A percentile compares a stretch with the other conserved stretches of the same genome.
Conservation (phyloP, 129 eudicot genomes). For the Kitagawia praeruptora region DNA sequence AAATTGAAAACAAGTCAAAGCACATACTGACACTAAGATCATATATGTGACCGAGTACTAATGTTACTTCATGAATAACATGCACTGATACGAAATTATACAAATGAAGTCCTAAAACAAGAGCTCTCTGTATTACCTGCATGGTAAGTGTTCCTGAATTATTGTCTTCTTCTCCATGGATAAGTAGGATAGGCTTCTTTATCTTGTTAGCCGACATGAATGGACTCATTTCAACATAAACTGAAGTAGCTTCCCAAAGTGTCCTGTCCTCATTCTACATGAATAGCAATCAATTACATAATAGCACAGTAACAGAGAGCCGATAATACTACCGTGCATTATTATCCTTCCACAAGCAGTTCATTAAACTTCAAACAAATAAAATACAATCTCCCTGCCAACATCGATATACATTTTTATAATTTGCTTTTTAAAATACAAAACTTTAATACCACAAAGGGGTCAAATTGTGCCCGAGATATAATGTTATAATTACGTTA, state of each 20-base stretch:
- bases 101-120: neutral
- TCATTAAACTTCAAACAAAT: neutral
- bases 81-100: neutral
- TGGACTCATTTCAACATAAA: slow-evolving; percentile 90
- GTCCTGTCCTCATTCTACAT: slow-evolving; percentile 91
- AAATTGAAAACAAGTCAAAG: neutral
- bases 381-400: neutral
- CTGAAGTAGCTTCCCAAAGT: slow-evolving; percentile 86
- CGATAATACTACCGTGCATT: neutral
- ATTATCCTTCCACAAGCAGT: neutral
- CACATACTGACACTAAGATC: neutral
- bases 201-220: slow-evolving; percentile 85
- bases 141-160: slow-evolving; percentile 90
- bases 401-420: neutral
- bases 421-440: neutral
- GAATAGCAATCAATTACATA: neutral
- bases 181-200: slow-evolving; percentile 87
- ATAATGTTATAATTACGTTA: neutral
- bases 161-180: slow-evolving; percentile 98
- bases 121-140: slow-evolving; percentile 48
- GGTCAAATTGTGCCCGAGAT: neutral
- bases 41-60: neutral
- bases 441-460: neutral
- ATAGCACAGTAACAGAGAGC: neutral
- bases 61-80: neutral